Percentiles rank a stretch among this genome's conserved stretches.
Evolutionary conservation across 73 alveolate genomes (phyloP).

Genomic region (Paramecium biaurelia): DNA sequence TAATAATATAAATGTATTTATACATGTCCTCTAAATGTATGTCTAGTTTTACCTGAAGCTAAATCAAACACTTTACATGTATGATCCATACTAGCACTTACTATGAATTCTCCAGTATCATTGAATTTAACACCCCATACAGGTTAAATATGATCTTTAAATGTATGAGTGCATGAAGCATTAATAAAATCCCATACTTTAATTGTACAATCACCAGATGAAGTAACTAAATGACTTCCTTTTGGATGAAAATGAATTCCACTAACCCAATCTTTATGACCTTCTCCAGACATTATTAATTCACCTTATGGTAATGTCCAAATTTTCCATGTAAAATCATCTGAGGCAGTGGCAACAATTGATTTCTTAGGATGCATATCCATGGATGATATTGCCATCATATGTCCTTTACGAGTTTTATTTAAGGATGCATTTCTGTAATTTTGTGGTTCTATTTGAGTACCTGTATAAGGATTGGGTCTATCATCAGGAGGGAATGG

Average conservation of each 20-base stretch:
- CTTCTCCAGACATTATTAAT: slow-evolving; percentile 99
- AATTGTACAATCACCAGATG: slow-evolving; percentile 98
- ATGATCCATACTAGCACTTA: slow-evolving; percentile 98
- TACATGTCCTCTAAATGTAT: slow-evolving; percentile 98
- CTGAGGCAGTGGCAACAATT: slow-evolving; percentile 97
- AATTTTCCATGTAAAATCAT: slow-evolving; percentile 98
- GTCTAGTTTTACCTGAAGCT: slow-evolving; percentile 88
- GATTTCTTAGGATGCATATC: slow-evolving; percentile 93
- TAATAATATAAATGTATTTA: background rate
- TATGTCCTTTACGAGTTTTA: slow-evolving; percentile 94
- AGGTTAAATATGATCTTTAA: slow-evolving; percentile 97
- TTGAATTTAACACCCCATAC: slow-evolving; percentile 85
- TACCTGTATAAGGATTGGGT: slow-evolving; percentile 69
- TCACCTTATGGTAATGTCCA: slow-evolving; percentile 80
- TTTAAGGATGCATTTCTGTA: slow-evolving; percentile 52
- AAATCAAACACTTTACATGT: slow-evolving; percentile 95
- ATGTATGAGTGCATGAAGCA: slow-evolving; percentile 96
- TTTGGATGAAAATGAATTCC: slow-evolving; percentile 98
- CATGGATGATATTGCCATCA: slow-evolving; percentile 93
- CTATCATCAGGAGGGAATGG: slow-evolving; percentile 71
- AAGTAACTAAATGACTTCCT: slow-evolving; percentile 91
- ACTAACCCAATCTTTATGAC: slow-evolving; percentile 99
- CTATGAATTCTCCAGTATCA: slow-evolving; percentile 87
- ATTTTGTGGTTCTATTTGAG: slow-evolving; percentile 60
- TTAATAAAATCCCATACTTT: slow-evolving; percentile 99